These are phyloP conservation scores for Mycena leptocephala DNA, from an alignment of 768 basidiomycete species.

Conservation along the genomic window DNA sequence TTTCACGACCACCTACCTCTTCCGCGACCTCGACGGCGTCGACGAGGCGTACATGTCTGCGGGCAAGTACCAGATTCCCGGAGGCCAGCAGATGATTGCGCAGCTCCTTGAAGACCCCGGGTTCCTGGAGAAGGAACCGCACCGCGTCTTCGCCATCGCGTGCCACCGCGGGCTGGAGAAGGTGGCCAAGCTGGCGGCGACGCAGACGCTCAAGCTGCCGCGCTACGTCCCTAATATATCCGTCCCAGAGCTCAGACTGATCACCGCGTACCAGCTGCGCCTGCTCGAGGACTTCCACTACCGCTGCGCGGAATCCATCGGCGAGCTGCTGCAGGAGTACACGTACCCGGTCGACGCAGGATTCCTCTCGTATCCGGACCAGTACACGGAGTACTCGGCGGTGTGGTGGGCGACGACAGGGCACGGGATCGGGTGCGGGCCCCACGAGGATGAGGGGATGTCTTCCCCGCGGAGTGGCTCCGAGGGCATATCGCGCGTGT, in stretches of 20 bases:
- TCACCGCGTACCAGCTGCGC: conserved; percentile 12
- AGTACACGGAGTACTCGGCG: too few species aligned
- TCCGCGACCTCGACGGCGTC: conserved; percentile 47
- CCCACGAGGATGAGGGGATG: too few species aligned
- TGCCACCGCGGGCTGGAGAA: conserved; percentile 36
- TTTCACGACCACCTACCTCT: conserved; percentile 26
- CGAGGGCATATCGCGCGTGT: too few species aligned
- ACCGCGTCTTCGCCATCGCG: conserved; percentile 43
- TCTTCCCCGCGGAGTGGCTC: too few species aligned
- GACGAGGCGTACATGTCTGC: conserved; percentile 51
- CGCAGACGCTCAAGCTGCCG: conserved; percentile 19
- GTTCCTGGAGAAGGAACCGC: conserved; percentile 27
- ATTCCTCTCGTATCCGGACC: too few species aligned
- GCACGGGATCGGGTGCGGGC: too few species aligned
- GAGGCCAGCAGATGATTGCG: conserved; percentile 42
- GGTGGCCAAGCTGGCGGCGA: conserved; percentile 20
- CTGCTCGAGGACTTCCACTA: conserved; percentile 4
- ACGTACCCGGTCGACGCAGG: too few species aligned
- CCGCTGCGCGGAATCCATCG: not conserved
- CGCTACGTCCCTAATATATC: not conserved
- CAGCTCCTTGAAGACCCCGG: conserved; percentile 19
- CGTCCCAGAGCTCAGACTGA: conserved; percentile 9
- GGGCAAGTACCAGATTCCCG: conserved; percentile 54
- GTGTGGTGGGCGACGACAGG: too few species aligned
- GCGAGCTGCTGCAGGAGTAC: not conserved